phyloP scores from a whole-genome alignment of 805 yeast genomes.

The Kluyveromyces nonfermentans region DNA sequence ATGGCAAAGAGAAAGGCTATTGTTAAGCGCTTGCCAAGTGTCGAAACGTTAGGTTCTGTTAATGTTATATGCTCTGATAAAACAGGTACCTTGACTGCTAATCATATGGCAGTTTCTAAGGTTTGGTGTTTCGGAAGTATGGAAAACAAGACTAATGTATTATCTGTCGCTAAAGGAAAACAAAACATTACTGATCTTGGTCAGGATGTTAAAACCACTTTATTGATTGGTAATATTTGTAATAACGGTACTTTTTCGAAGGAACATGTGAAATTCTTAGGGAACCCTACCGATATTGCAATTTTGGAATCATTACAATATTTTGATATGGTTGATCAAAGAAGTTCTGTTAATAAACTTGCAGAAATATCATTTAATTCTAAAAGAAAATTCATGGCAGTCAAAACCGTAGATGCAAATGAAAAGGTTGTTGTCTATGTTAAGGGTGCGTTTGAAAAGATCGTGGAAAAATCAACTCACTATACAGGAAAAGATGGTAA shows the following conservation, averaged over 20 bases:
- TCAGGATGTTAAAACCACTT: slow-evolving; percentile 42
- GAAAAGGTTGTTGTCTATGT: slow-evolving; percentile 51
- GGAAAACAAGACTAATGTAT: slow-evolving; percentile 29
- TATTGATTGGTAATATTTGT: slow-evolving; percentile 64
- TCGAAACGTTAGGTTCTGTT: slow-evolving; percentile 90
- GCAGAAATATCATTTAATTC: slow-evolving; percentile 83
- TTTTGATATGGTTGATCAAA: slow-evolving; percentile 63
- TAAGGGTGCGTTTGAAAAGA: slow-evolving; percentile 85
- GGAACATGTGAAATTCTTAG: slow-evolving; percentile 64
- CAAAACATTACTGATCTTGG: slow-evolving; percentile 36
- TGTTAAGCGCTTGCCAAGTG: slow-evolving; percentile 88
- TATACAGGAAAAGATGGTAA: slow-evolving; percentile 54
- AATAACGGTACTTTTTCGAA: slow-evolving; percentile 63
- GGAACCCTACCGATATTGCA: slow-evolving; percentile 95
- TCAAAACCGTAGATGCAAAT: slow-evolving; percentile 49
- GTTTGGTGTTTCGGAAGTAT: slow-evolving; percentile 64
- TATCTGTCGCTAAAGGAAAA: slow-evolving; percentile 39
- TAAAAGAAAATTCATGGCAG: slow-evolving; percentile 80
- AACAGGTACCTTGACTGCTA: slow-evolving; percentile 83
- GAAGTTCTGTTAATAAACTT: slow-evolving; percentile 47
- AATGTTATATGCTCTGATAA: slow-evolving; percentile 90
- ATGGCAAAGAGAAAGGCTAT: slow-evolving; percentile 95
- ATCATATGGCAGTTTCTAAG: slow-evolving; percentile 83
- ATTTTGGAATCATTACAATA: slow-evolving; percentile 62
- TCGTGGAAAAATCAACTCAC: slow-evolving; percentile 50